A percentile compares a stretch with the other conserved stretches of the same genome.
Evolutionary conservation across 108 stramenopile genomes (phyloP).

Genomic region (Cylindrotheca closterium): DNA sequence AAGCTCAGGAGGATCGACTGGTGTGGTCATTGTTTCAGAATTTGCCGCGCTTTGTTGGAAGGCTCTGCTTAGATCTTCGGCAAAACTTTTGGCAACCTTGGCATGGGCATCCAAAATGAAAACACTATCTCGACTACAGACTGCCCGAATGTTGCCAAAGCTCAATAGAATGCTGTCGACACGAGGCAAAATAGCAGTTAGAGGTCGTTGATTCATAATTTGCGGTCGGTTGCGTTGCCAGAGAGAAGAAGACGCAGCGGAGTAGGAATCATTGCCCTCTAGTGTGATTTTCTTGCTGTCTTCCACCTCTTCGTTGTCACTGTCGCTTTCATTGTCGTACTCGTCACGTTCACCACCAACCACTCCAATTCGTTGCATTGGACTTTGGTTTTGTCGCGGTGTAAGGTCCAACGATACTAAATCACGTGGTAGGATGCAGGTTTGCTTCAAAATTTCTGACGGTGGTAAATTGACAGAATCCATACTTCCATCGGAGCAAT

Average conservation of each 20-base stretch:
- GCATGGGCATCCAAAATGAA: conserved; percentile 79
- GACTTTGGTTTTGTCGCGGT: conserved; percentile 19
- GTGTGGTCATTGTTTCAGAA: not conserved
- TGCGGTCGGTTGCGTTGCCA: conserved; percentile 36
- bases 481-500: conserved; percentile 16
- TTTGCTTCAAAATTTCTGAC: conserved; percentile 54
- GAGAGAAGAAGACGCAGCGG: too few relatives aligned
- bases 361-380: too few relatives aligned
- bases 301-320: not conserved
- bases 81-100: conserved; percentile 46
- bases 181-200: conserved; percentile 76
- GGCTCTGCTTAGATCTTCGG: conserved; percentile 30
- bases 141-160: conserved; percentile 79
- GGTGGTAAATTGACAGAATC: conserved; percentile 30
- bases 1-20: conserved; percentile 61
- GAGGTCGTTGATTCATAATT: conserved; percentile 23
- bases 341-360: too few relatives aligned
- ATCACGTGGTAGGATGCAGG: conserved; percentile 72
- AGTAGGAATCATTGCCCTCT: conserved; percentile 37
- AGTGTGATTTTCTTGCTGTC: not conserved
- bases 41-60: conserved; percentile 24
- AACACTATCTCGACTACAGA: conserved; percentile 53
- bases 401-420: conserved; percentile 68
- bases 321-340: too few relatives aligned
- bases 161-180: conserved; percentile 61